A percentile compares a stretch with the other conserved stretches of the same genome.
Evolutionary conservation across 257 asterid species (phyloP).

Genomic region (Solanum chmielewskii): DNA sequence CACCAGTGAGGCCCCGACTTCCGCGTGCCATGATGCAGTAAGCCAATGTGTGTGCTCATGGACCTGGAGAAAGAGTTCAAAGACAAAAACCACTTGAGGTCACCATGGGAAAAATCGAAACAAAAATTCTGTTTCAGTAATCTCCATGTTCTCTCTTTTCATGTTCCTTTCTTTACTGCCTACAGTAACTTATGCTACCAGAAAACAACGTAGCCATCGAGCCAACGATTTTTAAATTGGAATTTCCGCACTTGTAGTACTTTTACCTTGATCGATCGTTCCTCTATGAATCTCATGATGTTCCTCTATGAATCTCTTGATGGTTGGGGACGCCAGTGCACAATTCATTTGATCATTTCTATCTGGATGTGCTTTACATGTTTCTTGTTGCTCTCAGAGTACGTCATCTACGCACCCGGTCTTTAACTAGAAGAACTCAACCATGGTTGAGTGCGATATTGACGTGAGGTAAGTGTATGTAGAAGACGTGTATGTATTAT

Average conservation of each 20-base stretch:
- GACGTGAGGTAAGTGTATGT: not conserved
- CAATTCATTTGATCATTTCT: not conserved
- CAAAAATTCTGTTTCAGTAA: not conserved
- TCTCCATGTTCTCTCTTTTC: not conserved
- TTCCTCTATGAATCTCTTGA: not conserved
- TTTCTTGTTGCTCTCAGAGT: not conserved
- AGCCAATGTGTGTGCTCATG: not conserved
- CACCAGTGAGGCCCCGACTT: constrained; percentile 85
- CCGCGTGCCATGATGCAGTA: constrained; percentile 30
- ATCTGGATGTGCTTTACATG: not conserved
- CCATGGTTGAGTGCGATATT: not conserved
- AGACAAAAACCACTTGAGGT: not conserved
- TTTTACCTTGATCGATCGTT: not conserved
- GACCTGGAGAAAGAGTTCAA: not conserved
- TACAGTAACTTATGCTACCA: not conserved
- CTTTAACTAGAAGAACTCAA: not conserved
- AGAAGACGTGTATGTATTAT: not conserved
- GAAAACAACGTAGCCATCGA: not conserved
- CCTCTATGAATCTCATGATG: not conserved
- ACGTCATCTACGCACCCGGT: too few relatives aligned
- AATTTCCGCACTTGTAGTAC: not conserved
- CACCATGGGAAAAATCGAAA: not conserved
- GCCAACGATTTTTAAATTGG: not conserved
- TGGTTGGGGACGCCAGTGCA: not conserved
- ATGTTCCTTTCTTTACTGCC: not conserved